Evolutionary conservation across 1,284 basidiomycete species (phyloP).

Genomic region (Ceratobasidium sp.): DNA sequence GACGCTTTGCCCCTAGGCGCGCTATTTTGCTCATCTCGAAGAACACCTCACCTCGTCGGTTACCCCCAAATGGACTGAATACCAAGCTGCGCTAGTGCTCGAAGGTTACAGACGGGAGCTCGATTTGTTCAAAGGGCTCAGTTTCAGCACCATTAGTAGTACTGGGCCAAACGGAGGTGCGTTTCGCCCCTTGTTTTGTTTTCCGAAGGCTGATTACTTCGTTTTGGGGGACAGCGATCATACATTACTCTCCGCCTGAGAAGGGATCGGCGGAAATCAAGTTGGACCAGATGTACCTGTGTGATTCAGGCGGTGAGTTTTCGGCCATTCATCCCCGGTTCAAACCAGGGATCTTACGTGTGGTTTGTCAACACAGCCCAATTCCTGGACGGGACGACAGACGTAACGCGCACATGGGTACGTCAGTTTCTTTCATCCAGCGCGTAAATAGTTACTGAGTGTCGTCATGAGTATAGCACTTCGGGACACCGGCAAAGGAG

Average conservation of each 20-base stretch:
- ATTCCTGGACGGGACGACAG: conserved; percentile 94
- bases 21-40: conserved; percentile 96
- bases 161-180: conserved; percentile 88
- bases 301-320: conserved; percentile 86
- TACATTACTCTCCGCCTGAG: conserved; percentile 92
- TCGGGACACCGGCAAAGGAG: conserved; percentile 84
- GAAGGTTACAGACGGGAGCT: conserved; percentile 85
- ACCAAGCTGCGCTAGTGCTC: conserved; percentile 83
- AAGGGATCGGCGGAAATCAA: conserved; percentile 80
- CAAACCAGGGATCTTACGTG: background rate
- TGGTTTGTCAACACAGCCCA: conserved; percentile 68
- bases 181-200: background rate
- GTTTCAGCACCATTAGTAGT: conserved; percentile 93
- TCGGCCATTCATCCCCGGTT: conserved; percentile 2
- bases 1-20: conserved; percentile 57
- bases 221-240: conserved; percentile 73
- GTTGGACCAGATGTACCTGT: conserved; percentile 89
- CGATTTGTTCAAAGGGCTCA: conserved; percentile 86
- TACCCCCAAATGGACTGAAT: conserved; percentile 81
- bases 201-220: background rate
- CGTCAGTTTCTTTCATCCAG: conserved; percentile 49
- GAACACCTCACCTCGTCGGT: conserved; percentile 71
- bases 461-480: conserved; percentile 71
- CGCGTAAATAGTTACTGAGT: background rate
- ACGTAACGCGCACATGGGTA: conserved; percentile 91